A percentile compares a stretch with the other conserved stretches of the same genome.
Evolutionary conservation across 2,329 filamentous ascomycete species (phyloP).

Genomic region (Reticulascus tulasneorum): DNA sequence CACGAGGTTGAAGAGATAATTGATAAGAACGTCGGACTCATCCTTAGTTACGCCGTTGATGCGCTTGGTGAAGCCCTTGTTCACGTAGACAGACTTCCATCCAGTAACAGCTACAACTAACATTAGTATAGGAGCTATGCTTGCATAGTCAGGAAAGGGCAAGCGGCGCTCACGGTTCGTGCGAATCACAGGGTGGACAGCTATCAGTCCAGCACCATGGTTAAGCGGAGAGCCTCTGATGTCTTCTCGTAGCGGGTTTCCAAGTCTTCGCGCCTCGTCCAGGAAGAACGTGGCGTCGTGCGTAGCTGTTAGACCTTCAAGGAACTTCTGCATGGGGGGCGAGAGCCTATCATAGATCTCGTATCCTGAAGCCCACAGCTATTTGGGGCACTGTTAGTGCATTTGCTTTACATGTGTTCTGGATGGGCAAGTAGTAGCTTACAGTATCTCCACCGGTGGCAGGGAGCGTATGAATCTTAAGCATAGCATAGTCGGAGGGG

Average conservation of each 20-base stretch:
- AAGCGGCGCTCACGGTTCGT: conserved; percentile 41
- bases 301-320: conserved; percentile 46
- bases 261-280: conserved; percentile 43
- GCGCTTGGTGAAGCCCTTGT: conserved; percentile 47
- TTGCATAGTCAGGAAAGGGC: not conserved
- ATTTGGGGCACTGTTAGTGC: conserved; percentile 23
- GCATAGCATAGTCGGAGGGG: conserved; percentile 42
- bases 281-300: conserved; percentile 47
- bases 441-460: conserved; percentile 36
- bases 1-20: conserved; percentile 43
- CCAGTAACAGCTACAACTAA: conserved; percentile 40
- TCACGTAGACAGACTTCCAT: conserved; percentile 52
- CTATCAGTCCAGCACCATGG: conserved; percentile 44
- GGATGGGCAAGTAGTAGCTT: too few relatives aligned
- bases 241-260: conserved; percentile 38
- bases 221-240: conserved; percentile 54
- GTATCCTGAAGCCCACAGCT: conserved; percentile 44
- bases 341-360: conserved; percentile 55
- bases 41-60: conserved; percentile 52
- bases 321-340: conserved; percentile 38
- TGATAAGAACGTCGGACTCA: conserved; percentile 48
- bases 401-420: not conserved
- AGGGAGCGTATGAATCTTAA: conserved; percentile 40
- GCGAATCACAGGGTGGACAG: conserved; percentile 51
- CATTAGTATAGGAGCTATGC: conserved; percentile 1